Evolutionary conservation across 2,329 filamentous ascomycete genomes (phyloP).

Genomic region (Thielaviopsis euricoi): DNA sequence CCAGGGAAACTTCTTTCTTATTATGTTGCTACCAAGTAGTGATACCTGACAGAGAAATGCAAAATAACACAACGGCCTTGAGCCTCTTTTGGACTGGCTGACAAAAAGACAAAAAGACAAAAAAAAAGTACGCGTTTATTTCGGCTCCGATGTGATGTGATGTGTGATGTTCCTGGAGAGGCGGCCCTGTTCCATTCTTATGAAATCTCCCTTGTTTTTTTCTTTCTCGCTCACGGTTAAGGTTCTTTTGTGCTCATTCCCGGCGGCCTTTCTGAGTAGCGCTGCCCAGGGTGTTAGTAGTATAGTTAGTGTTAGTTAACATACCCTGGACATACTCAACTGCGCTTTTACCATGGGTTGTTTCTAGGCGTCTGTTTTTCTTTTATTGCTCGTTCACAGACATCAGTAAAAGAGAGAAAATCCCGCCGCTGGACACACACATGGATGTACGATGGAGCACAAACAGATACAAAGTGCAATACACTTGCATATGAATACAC

Average conservation of each 20-base stretch:
- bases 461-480: no score
- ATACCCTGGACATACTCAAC: not conserved
- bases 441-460: not conserved
- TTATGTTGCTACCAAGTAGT: no score
- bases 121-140: not conserved
- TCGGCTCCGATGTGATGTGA: conserved; percentile 4
- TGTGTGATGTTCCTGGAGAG: conserved; percentile 1
- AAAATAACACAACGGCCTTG: not conserved
- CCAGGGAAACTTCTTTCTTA: no score
- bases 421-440: not conserved
- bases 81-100: not conserved
- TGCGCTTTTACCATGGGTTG: not conserved
- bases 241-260: not conserved
- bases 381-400: not conserved
- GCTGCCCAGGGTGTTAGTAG: not conserved
- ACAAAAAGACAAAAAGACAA: not conserved
- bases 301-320: no score
- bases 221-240: not conserved
- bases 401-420: not conserved
- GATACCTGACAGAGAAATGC: no score
- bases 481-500: not conserved
- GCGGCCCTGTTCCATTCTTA: not conserved
- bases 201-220: not conserved
- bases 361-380: not conserved
- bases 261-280: not conserved